A percentile compares a stretch with the other conserved stretches of the same genome.
phyloP scores from a whole-genome alignment of 345 rosid genomes.

The Hirschfeldia incana region DNA sequence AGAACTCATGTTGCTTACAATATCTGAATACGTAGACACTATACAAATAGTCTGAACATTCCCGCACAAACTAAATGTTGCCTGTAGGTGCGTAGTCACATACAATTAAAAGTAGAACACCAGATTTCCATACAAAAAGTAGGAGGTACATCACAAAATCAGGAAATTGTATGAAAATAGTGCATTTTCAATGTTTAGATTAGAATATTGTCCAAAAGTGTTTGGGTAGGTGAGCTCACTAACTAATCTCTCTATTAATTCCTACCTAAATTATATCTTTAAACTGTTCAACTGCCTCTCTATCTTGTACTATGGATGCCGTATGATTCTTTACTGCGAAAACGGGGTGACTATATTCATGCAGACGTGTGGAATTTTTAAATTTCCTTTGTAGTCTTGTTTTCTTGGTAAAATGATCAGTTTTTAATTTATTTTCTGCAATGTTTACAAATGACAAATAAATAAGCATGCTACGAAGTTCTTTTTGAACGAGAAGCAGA shows the following conservation, averaged over 20 bases:
- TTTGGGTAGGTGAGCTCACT: conserved; percentile 10
- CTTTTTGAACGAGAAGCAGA: neutral
- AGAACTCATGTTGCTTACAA: neutral
- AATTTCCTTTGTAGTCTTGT: neutral
- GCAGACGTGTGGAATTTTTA: neutral
- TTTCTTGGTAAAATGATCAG: neutral
- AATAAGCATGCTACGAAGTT: neutral
- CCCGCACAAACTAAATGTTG: neutral
- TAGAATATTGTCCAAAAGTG: conserved; percentile 8
- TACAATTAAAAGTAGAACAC: neutral
- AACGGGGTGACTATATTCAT: neutral
- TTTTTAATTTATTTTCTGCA: neutral
- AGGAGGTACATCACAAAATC: neutral
- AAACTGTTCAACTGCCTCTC: neutral
- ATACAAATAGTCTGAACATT: neutral
- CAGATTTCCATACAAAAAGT: neutral
- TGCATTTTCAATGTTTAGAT: neutral
- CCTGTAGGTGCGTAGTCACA: neutral
- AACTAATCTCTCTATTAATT: conserved; percentile 7
- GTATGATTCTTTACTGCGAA: too few relatives aligned
- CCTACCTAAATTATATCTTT: neutral
- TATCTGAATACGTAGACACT: neutral
- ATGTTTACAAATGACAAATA: neutral
- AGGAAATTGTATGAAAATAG: neutral
- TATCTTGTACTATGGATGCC: neutral